Evolutionary conservation across 2,329 filamentous ascomycete genomes (phyloP).

Genomic region (Colletotrichum magnum): DNA sequence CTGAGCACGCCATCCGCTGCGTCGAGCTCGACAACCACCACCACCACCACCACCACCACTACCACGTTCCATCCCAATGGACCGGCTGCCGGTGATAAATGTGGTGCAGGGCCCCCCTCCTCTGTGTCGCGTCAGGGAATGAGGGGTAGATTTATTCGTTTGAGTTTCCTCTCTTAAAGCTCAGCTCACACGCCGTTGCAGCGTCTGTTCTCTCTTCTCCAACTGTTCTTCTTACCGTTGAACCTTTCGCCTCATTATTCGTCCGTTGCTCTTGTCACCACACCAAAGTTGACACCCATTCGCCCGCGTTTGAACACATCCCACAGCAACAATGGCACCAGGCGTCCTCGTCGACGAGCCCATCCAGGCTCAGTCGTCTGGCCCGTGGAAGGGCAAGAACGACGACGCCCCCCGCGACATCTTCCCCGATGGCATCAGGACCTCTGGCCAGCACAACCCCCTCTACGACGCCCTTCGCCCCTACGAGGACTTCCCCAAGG

Average conservation of each 20-base stretch:
- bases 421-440: conserved; percentile 65
- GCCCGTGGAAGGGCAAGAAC: conserved; percentile 47
- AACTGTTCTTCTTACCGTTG: background rate
- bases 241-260: conserved; percentile 11
- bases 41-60: background rate
- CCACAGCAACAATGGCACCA: conserved; percentile 40
- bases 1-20: conserved; percentile 40
- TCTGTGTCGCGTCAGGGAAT: conserved; percentile 9
- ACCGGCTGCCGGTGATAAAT: conserved; percentile 24
- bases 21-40: conserved; percentile 35
- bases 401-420: conserved; percentile 52
- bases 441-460: conserved; percentile 80
- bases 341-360: conserved; percentile 42
- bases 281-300: conserved; percentile 3
- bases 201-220: background rate
- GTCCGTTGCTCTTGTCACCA: background rate
- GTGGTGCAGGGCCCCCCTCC: conserved; percentile 6
- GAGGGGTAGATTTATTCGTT: conserved; percentile 25
- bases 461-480: conserved; percentile 75
- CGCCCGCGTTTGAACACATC: background rate
- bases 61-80: background rate
- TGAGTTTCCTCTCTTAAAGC: background rate
- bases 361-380: conserved; percentile 16
- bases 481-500: conserved; percentile 78
- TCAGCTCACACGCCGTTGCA: too few species aligned